Conservation (phyloP, 768 basidiomycete genomes). For the Termitomyces sp. region DNA sequence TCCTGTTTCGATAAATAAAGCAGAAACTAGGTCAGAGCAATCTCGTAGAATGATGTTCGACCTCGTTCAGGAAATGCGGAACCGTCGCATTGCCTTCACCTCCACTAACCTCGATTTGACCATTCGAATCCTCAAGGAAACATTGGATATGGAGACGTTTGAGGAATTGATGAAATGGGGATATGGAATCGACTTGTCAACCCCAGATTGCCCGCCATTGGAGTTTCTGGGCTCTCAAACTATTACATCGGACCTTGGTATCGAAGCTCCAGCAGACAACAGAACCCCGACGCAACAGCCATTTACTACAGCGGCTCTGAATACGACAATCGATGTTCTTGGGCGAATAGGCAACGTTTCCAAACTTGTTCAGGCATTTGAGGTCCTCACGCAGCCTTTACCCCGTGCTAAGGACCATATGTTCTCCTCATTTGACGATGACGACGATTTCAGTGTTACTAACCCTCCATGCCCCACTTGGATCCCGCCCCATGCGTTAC, state of each 20-base stretch:
- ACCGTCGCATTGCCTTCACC: conserved; percentile 40
- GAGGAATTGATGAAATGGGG: conserved; percentile 55
- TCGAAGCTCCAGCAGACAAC: not conserved
- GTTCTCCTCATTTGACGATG: conserved; percentile 58
- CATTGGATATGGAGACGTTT: conserved; percentile 49
- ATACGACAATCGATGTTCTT: conserved; percentile 67
- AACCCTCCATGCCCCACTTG: conserved; percentile 27
- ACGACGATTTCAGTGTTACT: conserved; percentile 53
- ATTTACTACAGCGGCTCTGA: conserved; percentile 62
- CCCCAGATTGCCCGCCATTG: conserved; percentile 63
- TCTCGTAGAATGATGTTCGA: conserved; percentile 41
- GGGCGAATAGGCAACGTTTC: conserved; percentile 56
- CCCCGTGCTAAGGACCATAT: conserved; percentile 43
- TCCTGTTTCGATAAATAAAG: conserved; percentile 38
- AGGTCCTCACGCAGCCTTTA: conserved; percentile 70
- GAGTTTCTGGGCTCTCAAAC: conserved; percentile 27
- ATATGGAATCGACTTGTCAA: conserved; percentile 73
- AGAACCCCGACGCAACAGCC: conserved; percentile 28
- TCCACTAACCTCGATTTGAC: conserved; percentile 61
- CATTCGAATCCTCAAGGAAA: conserved; percentile 64
- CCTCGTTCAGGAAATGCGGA: conserved; percentile 55
- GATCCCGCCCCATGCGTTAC: conserved; percentile 37
- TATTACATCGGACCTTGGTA: conserved; percentile 5
- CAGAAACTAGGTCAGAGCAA: conserved; percentile 30
- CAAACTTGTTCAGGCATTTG: conserved; percentile 69